These are phyloP conservation scores for Berkeleyomyces rouxiae DNA, from an alignment of 2,329 filamentous ascomycete species.

Conservation along the genomic window DNA sequence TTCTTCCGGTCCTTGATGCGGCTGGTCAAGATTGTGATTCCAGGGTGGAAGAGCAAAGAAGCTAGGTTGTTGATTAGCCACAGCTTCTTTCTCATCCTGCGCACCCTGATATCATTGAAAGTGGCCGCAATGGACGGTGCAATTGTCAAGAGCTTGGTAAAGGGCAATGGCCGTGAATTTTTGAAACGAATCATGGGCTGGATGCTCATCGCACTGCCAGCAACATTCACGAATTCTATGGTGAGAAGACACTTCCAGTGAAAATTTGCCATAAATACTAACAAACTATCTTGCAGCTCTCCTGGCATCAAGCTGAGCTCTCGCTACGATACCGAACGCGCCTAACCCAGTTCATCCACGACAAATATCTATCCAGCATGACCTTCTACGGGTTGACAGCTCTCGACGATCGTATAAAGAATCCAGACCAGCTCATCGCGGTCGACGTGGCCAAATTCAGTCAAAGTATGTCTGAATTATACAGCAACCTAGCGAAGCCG, in stretches of 20 bases:
- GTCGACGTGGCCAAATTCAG: slow-evolving; percentile 95
- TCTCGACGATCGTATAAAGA: slow-evolving; percentile 93
- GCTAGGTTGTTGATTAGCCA: slow-evolving; percentile 73
- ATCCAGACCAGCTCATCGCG: slow-evolving; percentile 91
- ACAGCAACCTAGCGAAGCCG: slow-evolving; percentile 91
- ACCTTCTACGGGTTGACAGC: slow-evolving; percentile 95
- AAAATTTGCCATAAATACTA: background rate
- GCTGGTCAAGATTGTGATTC: slow-evolving; percentile 73
- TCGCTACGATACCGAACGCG: slow-evolving; percentile 84
- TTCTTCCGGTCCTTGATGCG: slow-evolving; percentile 58
- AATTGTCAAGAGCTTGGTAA: slow-evolving; percentile 80
- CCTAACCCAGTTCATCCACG: slow-evolving; percentile 86
- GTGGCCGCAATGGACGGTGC: slow-evolving; percentile 91
- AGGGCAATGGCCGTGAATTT: slow-evolving; percentile 82
- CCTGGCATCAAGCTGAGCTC: slow-evolving; percentile 91
- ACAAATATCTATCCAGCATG: slow-evolving; percentile 91
- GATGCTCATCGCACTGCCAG: slow-evolving; percentile 93
- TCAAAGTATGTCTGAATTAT: slow-evolving; percentile 83
- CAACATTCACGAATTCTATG: slow-evolving; percentile 98
- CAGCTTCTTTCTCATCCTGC: slow-evolving; percentile 76
- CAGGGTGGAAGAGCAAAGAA: slow-evolving; percentile 80
- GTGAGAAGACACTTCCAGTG: slow-evolving; percentile 26
- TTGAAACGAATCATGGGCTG: slow-evolving; percentile 82
- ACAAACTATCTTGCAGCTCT: slow-evolving; percentile 42
- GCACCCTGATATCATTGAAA: slow-evolving; percentile 86